Evolutionary conservation across 371 early-diverging fungal species (phyloP).

Genomic region (Entomophthora muscae): DNA sequence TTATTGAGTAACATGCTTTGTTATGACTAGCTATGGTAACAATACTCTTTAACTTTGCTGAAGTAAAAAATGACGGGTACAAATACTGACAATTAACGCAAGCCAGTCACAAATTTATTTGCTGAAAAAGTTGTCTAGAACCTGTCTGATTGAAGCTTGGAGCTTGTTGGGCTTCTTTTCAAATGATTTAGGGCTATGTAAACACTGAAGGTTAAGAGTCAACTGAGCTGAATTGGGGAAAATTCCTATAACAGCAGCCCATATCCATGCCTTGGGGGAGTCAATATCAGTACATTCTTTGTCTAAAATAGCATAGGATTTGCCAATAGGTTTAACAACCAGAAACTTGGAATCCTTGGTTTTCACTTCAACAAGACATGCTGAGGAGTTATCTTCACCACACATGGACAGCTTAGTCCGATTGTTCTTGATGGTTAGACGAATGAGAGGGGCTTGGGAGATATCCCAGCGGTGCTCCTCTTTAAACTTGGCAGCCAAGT

Average conservation of each 20-base stretch:
- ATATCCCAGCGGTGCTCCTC: background rate
- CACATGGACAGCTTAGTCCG: background rate
- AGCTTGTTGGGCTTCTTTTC: background rate
- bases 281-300: background rate
- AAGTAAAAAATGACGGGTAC: too few relatives aligned
- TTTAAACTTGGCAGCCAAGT: background rate
- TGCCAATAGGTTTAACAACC: background rate
- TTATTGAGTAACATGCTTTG: too few relatives aligned
- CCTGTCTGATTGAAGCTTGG: background rate
- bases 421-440: background rate
- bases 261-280: background rate
- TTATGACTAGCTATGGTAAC: too few relatives aligned
- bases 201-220: background rate
- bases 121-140: background rate
- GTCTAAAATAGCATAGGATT: background rate
- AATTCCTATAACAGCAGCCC: background rate
- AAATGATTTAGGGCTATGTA: background rate
- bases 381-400: background rate
- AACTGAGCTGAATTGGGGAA: background rate
- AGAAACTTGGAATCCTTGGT: background rate
- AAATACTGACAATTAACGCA: too few relatives aligned
- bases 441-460: background rate
- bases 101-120: background rate
- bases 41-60: too few relatives aligned
- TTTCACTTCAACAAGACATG: background rate